Conservation (phyloP, 768 basidiomycete genomes). For the Mycena kentingensis region DNA sequence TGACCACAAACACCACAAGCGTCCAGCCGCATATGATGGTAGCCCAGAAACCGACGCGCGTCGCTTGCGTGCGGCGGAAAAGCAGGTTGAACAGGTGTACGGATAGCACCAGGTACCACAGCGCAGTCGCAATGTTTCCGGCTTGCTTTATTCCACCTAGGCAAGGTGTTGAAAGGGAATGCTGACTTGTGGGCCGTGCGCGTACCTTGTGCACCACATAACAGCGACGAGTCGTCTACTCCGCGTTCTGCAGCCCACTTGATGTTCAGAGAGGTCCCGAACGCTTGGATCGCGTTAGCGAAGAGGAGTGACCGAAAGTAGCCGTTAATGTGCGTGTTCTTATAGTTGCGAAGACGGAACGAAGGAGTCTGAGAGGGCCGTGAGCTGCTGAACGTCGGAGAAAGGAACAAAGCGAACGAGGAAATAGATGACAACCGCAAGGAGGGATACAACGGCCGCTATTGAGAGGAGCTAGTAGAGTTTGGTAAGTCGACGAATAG, state of each 20-base stretch:
- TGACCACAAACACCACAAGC: conserved; percentile 33
- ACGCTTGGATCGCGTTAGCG: conserved; percentile 31
- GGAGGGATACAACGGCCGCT: conserved; percentile 5
- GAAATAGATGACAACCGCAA: conserved; percentile 13
- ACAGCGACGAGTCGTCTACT: conserved; percentile 15
- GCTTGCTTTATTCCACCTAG: conserved; percentile 41
- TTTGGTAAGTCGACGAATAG: not conserved
- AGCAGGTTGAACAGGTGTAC: conserved; percentile 36
- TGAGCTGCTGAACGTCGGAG: not conserved
- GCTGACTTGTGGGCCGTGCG: too few species aligned
- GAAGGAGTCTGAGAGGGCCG: conserved; percentile 11
- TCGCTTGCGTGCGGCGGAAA: conserved; percentile 38
- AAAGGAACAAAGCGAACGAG: not conserved
- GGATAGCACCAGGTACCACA: conserved; percentile 31
- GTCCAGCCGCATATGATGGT: conserved; percentile 39
- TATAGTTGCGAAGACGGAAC: conserved; percentile 21
- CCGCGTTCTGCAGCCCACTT: conserved; percentile 30
- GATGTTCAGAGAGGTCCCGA: conserved; percentile 30
- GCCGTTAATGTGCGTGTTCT: conserved; percentile 29
- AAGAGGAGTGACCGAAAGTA: conserved; percentile 31
- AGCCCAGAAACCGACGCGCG: conserved; percentile 25
- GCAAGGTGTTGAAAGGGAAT: too few species aligned
- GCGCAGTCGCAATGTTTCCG: conserved; percentile 45
- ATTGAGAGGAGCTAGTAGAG: conserved; percentile 3
- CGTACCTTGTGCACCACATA: conserved; percentile 33